Evolutionary conservation across 1,139 yeast genomes (phyloP).

Genomic region (Hemisphaericaspora subhashii): DNA sequence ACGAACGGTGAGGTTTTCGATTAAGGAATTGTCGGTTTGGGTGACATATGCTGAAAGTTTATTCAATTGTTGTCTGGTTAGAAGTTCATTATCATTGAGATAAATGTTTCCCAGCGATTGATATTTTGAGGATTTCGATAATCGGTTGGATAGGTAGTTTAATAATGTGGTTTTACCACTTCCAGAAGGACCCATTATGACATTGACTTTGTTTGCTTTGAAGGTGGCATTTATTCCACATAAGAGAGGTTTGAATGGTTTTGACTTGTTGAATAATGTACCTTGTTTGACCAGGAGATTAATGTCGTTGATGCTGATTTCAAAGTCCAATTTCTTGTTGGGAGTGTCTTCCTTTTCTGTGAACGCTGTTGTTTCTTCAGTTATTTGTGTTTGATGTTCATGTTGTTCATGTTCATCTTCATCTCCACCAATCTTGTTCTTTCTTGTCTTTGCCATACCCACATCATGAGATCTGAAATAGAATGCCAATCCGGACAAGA

Average conservation of each 20-base stretch:
- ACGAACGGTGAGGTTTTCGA: conserved; percentile 65
- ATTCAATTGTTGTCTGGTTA: conserved; percentile 44
- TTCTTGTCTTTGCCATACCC: conserved; percentile 41
- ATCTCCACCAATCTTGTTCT: conserved; percentile 30
- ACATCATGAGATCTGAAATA: conserved; percentile 50
- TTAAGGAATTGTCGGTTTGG: conserved; percentile 69
- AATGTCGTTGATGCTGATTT: conserved; percentile 21
- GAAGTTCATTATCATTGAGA: conserved; percentile 22
- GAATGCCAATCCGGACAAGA: conserved; percentile 44
- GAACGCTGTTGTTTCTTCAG: neutral
- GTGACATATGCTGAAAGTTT: conserved; percentile 64
- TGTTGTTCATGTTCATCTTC: conserved; percentile 20
- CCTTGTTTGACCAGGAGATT: conserved; percentile 20
- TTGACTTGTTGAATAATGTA: conserved; percentile 8
- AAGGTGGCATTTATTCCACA: conserved; percentile 54
- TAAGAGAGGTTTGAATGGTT: conserved; percentile 24
- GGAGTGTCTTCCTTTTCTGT: neutral
- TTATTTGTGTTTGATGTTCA: conserved; percentile 4
- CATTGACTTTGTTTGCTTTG: conserved; percentile 58
- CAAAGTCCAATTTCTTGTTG: conserved; percentile 6
- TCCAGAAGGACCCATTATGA: conserved; percentile 83
- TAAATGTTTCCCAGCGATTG: conserved; percentile 19
- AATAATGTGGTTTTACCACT: conserved; percentile 74
- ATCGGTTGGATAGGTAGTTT: conserved; percentile 63
- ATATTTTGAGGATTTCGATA: conserved; percentile 34